These are phyloP conservation scores for Termitomyces sp. DNA, from an alignment of 768 basidiomycete genomes.

Conservation along the genomic window DNA sequence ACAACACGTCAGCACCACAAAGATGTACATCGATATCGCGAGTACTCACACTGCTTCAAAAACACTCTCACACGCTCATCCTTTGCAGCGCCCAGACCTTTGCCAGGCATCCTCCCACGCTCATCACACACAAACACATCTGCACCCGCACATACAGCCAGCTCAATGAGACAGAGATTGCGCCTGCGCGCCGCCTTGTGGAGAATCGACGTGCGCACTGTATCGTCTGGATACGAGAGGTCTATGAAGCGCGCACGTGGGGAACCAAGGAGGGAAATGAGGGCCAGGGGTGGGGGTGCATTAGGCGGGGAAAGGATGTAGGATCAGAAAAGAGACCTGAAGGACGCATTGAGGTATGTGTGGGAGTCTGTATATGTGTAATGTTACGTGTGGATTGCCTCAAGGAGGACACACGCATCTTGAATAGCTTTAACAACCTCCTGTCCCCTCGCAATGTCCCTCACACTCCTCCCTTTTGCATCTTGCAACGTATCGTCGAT, in stretches of 20 bases:
- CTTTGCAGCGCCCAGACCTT: conserved; percentile 51
- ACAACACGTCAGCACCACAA: neutral
- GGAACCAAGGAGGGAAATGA: conserved; percentile 58
- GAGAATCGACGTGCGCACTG: conserved; percentile 72
- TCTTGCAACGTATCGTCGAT: conserved; percentile 81
- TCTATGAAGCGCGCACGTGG: conserved; percentile 71
- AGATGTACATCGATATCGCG: neutral
- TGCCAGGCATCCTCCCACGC: conserved; percentile 64
- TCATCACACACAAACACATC: conserved; percentile 86
- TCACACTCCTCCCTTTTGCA: conserved; percentile 57
- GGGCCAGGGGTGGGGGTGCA: conserved; percentile 36
- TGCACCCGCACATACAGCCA: conserved; percentile 81
- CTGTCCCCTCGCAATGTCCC: conserved; percentile 69
- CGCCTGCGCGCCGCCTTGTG: conserved; percentile 85
- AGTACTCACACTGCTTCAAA: conserved; percentile 70
- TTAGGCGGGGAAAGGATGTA: conserved; percentile 62
- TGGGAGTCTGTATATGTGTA: conserved; percentile 48
- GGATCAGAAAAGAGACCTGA: conserved; percentile 64
- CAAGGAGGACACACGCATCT: conserved; percentile 34
- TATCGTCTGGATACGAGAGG: conserved; percentile 75
- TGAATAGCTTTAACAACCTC: conserved; percentile 67
- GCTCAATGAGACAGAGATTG: conserved; percentile 77
- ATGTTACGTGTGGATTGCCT: too few relatives aligned
- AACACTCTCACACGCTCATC: conserved; percentile 83
- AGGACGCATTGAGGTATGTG: conserved; percentile 68